phyloP scores from a whole-genome alignment of 345 rosid species.

The Leavenworthia alabamica region DNA sequence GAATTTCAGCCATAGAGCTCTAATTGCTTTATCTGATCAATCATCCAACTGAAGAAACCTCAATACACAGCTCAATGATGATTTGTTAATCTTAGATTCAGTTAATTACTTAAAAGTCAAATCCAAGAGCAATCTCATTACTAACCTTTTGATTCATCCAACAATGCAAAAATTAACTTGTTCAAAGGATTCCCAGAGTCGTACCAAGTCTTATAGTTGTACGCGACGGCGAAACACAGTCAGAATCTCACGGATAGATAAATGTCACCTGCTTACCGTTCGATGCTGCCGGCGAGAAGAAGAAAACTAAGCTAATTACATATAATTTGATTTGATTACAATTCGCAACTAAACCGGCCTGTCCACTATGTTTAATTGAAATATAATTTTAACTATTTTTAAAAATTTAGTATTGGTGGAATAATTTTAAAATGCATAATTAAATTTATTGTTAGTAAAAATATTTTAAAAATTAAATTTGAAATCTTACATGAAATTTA shows the following conservation, averaged over 20 bases:
- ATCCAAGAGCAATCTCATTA: background rate
- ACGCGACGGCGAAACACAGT: background rate
- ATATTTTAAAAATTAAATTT: too few species aligned
- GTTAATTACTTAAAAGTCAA: background rate
- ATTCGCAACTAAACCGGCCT: too few species aligned
- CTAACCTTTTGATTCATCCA: constrained; percentile 4
- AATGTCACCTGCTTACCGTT: background rate
- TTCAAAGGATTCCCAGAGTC: background rate
- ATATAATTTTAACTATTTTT: too few species aligned
- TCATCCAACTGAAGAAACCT: background rate
- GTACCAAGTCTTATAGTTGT: background rate
- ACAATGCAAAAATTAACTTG: background rate
- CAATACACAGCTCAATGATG: background rate
- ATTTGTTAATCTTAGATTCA: background rate
- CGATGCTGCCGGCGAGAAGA: background rate
- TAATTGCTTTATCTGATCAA: background rate
- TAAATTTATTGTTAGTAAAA: too few species aligned
- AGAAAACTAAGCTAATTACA: background rate
- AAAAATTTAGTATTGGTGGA: too few species aligned
- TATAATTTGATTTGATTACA: background rate
- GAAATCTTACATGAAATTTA: too few species aligned
- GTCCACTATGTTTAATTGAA: too few species aligned
- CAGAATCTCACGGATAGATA: background rate
- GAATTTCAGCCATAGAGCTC: background rate
- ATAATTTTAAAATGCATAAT: too few species aligned